A percentile compares a stretch with the other conserved stretches of the same genome.
phyloP scores from a whole-genome alignment of 2,329 filamentous ascomycete species.

The Metarhizium guizhouense region DNA sequence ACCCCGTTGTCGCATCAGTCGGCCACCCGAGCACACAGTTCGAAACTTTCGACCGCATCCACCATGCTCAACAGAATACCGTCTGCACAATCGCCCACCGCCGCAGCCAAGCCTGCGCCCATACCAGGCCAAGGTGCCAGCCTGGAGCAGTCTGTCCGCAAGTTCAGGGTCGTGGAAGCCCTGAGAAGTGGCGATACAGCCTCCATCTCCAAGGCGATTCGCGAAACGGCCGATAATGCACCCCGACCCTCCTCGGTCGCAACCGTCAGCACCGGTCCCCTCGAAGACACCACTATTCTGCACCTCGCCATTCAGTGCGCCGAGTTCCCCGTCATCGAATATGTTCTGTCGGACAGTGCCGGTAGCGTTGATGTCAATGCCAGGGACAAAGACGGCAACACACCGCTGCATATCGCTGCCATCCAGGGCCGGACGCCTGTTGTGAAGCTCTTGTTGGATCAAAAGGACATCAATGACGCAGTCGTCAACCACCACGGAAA shows the following conservation, averaged over 20 bases:
- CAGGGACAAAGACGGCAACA: constrained; percentile 89
- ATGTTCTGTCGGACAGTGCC: constrained; percentile 71
- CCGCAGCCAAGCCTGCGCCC: constrained; percentile 18
- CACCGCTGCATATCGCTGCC: constrained; percentile 81
- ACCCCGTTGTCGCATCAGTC: constrained; percentile 27
- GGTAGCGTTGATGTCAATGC: constrained; percentile 73
- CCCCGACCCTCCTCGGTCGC: constrained; percentile 44
- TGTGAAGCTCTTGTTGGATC: constrained; percentile 75
- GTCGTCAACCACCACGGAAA: constrained; percentile 77
- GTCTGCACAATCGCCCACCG: constrained; percentile 20
- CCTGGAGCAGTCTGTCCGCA: constrained; percentile 88
- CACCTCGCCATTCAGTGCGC: constrained; percentile 95
- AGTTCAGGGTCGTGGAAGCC: constrained; percentile 91
- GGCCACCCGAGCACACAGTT: constrained; percentile 32
- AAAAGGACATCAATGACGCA: constrained; percentile 79
- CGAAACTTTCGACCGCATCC: constrained; percentile 37
- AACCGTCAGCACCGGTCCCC: constrained; percentile 29
- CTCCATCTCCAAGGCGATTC: constrained; percentile 78
- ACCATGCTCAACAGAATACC: constrained; percentile 31
- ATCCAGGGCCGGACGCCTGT: constrained; percentile 70
- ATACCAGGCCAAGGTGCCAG: constrained; percentile 38
- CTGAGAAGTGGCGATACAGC: constrained; percentile 83
- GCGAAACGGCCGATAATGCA: constrained; percentile 49
- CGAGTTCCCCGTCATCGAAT: constrained; percentile 85
- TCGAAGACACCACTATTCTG: constrained; percentile 82